These are phyloP conservation scores for Arthroderma sp. DNA, from an alignment of 2,329 filamentous ascomycete genomes.

Conservation along the genomic window DNA sequence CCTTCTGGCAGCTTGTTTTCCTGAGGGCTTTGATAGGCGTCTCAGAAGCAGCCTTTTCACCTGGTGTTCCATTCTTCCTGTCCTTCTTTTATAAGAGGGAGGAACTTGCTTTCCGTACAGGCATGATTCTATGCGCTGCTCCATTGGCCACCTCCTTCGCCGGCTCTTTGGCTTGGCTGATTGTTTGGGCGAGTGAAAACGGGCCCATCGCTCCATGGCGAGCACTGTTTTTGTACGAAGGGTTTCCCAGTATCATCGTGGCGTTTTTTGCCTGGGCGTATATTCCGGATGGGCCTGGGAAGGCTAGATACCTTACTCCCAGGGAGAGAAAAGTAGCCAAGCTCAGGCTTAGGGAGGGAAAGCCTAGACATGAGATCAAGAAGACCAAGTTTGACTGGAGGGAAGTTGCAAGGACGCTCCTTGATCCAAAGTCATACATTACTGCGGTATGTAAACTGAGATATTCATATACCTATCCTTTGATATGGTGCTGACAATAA, in stretches of 20 bases:
- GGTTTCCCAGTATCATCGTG: conserved; percentile 68
- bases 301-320: conserved; percentile 50
- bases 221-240: conserved; percentile 72
- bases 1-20: conserved; percentile 44
- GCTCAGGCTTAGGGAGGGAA: conserved; percentile 47
- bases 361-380: conserved; percentile 22
- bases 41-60: conserved; percentile 50
- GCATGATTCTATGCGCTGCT: conserved; percentile 69
- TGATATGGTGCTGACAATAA: not conserved
- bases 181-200: conserved; percentile 54
- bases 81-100: conserved; percentile 51
- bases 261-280: conserved; percentile 61
- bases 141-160: conserved; percentile 56
- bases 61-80: conserved; percentile 53
- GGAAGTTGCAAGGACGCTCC: conserved; percentile 48
- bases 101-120: conserved; percentile 75
- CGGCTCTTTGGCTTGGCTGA: conserved; percentile 62
- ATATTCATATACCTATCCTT: not conserved
- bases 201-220: conserved; percentile 70
- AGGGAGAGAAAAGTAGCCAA: conserved; percentile 59
- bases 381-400: conserved; percentile 38
- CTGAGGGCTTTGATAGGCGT: conserved; percentile 40
- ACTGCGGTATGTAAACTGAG: conserved; percentile 43
- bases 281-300: conserved; percentile 63
- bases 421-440: conserved; percentile 60